Base-by-base conservation (phyloP, 2,329 filamentous ascomycete genomes). In the Conoideocrella luteorostrata region DNA sequence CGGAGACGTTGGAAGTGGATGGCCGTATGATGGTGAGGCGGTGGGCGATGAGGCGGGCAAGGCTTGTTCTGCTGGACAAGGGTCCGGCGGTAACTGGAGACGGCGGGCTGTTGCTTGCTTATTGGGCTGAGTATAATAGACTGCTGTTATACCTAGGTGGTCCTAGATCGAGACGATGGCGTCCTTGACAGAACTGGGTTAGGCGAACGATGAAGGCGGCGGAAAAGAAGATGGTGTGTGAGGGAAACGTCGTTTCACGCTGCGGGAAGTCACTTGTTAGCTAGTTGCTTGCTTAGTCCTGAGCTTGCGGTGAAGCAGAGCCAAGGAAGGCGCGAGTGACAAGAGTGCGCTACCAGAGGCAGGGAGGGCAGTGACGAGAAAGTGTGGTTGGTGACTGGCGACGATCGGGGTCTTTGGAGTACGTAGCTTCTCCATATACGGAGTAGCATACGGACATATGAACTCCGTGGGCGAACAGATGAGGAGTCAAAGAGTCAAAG, bases 21-120 rank as follows among this genome's bases (percentile, higher is more conserved):
- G 30, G 43, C 23, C 32, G n/a, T n/a, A 22, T 24, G 15, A n/a
- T 18, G 41, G 28, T 29, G 34, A 29, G 35, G 42, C 42, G 35
- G 26, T 38, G 17, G 33, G 23, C 26, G 20, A n/a, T n/a, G 29
- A 41, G 28, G 40, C 22, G 23, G 30, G 33, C 33, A n/a, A 18
- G 36, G 38, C 24, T 15, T 26, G 15, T 20, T 17, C 34, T 15
- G 41, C 33, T 18, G 17, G 26, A 33, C 43, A 34, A 42, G 46
- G 48, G 50, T 48, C 44, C 50, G 49, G 51, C 53, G 51, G 52
- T 56, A 50, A 53, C 49, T 49, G 47, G 43, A 41, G 30, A 20
- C 34, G 28, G 29, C 36, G 17, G 35, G 7, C 35, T 12, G 21
- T 22, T 29, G 29, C 17, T 21, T 38, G 28, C 23, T 38, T 38